phyloP scores from a whole-genome alignment of 495 filamentous ascomycete genomes.

The Penicillium argentinense region DNA sequence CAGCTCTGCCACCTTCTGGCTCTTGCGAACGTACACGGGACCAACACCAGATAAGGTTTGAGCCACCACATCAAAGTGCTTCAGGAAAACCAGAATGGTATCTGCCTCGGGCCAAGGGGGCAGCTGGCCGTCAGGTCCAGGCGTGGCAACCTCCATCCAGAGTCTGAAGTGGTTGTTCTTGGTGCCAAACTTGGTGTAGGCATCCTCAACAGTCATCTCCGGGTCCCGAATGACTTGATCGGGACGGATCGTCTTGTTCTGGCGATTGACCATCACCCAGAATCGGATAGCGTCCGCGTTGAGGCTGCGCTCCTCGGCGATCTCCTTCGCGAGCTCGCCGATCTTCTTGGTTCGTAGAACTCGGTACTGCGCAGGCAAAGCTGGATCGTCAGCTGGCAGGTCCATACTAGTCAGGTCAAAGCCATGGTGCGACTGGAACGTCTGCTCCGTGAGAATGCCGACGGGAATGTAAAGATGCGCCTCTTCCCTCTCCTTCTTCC shows the following conservation, averaged over 20 bases:
- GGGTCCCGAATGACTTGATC: conserved; percentile 79
- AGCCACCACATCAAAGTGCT: conserved; percentile 77
- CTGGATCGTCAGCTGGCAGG: conserved; percentile 60
- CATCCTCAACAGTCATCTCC: conserved; percentile 81
- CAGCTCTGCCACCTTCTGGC: conserved; percentile 85
- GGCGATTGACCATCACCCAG: conserved; percentile 97
- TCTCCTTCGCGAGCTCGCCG: conserved; percentile 63
- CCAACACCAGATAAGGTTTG: conserved; percentile 76
- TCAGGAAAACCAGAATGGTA: conserved; percentile 83
- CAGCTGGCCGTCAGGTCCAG: conserved; percentile 63
- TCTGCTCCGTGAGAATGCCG: conserved; percentile 73
- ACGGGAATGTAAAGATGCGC: conserved; percentile 87
- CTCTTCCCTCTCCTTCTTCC: conserved; percentile 85
- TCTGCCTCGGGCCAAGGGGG: conserved; percentile 62
- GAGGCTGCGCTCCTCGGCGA: conserved; percentile 65
- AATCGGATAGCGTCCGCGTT: conserved; percentile 67
- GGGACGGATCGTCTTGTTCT: conserved; percentile 93
- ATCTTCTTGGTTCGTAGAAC: conserved; percentile 72
- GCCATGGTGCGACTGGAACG: conserved; percentile 76
- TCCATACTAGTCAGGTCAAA: conserved; percentile 83
- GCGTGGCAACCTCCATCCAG: conserved; percentile 77
- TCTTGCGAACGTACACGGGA: conserved; percentile 81
- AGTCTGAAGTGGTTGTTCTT: conserved; percentile 74
- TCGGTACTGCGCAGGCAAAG: conserved; percentile 59
- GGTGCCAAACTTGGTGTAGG: conserved; percentile 64